Evolutionary conservation across 805 yeast species (phyloP), one percentile per base, ranked within the genome.

Genomic region (Ogataea minuta): DNA sequence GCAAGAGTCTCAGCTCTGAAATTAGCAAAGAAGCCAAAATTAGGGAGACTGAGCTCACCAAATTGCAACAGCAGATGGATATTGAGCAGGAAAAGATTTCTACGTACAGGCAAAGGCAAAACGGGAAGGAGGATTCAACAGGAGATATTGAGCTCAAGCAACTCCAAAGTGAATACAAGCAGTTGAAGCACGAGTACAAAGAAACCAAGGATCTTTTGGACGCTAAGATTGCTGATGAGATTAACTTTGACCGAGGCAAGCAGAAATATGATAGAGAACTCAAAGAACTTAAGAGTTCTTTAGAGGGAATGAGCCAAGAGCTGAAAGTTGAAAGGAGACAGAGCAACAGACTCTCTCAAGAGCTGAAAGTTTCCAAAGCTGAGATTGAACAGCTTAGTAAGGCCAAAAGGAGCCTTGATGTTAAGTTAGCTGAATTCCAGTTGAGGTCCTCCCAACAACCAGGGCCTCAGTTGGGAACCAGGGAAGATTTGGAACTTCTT

Each of bases 401-500:
- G 41, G 42, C 51, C 25, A 66, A 63, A 44, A 57, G 60, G 41
- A 44, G 31, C n/a, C 29, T 47, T 15, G 64, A 63, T 41, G 57
- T 62, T 23, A 56, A 57, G 32, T 31, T 59, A 19, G 64, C 68
- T 2, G 64, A 62, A 40, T 34, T 54, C 38, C 60, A 51, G 11
- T 48, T 64, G 26, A 59, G 60, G 34, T 32, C 56, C 5, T 52
- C 62, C 7, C 50, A 51, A 13, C 54, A 52, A 40, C 53, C 61
- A 12, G 50, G 43, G 11, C 12, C 41, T 29, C 41, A 41, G 2
- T 31, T 44, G 4, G 58, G 42, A 43, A 56, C 81, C 30, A 63
- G 68, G 16, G 78, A 82, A 31, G 87, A 82, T 43, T 53, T 81
- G 36, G 70, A 72, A 23, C 63, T 82, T 49, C 59, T 84, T 10